A percentile compares a stretch with the other conserved stretches of the same genome.
Evolutionary conservation across 345 rosid genomes (phyloP).

Genomic region (Punica granatum): DNA sequence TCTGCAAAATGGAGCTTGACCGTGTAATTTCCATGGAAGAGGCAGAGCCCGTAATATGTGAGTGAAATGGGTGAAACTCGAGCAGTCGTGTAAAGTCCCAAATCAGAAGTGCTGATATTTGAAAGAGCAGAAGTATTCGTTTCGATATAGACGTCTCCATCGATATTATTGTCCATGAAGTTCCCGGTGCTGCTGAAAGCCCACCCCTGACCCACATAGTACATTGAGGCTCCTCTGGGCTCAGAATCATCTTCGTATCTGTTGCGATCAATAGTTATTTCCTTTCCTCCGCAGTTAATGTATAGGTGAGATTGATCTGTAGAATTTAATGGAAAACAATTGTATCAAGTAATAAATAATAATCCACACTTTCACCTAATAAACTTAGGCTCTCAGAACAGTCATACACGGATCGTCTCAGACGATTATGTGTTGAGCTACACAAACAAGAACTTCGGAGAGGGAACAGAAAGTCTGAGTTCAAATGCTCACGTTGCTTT

Average conservation of each 20-base stretch:
- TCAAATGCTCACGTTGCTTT: slow-evolving; percentile 35
- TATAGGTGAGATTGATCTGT: slow-evolving; percentile 46
- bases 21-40: slow-evolving; percentile 63
- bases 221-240: slow-evolving; percentile 72
- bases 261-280: slow-evolving; percentile 18
- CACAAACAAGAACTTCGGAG: too few species aligned
- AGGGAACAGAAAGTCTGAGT: too few species aligned
- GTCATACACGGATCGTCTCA: neutral
- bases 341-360: neutral
- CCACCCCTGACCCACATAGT: slow-evolving; percentile 40
- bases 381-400: neutral
- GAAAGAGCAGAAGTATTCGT: slow-evolving; percentile 49
- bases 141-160: slow-evolving; percentile 42
- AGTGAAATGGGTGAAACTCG: slow-evolving; percentile 70
- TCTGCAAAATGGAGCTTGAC: slow-evolving; percentile 83
- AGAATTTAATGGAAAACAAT: neutral
- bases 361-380: neutral
- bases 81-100: slow-evolving; percentile 50
- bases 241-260: slow-evolving; percentile 52
- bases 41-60: slow-evolving; percentile 81
- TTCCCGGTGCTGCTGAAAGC: slow-evolving; percentile 86
- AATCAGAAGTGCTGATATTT: slow-evolving; percentile 25
- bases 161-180: slow-evolving; percentile 70
- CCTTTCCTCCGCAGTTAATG: slow-evolving; percentile 83
- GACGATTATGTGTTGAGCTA: too few species aligned